Evolutionary conservation across 345 rosid genomes (phyloP), one percentile per base, ranked within the genome.

Genomic region (Eucalyptus camaldulensis): DNA sequence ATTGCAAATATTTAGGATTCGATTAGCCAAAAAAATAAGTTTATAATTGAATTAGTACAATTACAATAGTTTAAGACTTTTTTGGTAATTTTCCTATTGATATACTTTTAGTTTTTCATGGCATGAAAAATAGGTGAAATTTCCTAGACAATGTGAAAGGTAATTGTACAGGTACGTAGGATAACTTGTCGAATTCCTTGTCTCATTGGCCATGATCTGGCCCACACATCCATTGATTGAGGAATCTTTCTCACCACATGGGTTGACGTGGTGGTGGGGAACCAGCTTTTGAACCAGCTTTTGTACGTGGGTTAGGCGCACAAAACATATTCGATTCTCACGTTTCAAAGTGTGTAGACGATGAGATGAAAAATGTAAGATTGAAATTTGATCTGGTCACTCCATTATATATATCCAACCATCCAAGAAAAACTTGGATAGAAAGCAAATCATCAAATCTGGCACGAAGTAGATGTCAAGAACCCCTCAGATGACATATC

Each of bases 1-100:
- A 19, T 53, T 53, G 2, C 2, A 53, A 8, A 53, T 19, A 19
- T 53, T 53, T 53, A 19, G 25, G 25, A 53, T 21, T 53, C 5
- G 2, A 53, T 53, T 19, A 21, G 25, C 0, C 0, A 53, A 53
- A 7, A 21, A 53, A 53, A 53, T 8, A 19, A 53, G 4, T 53
- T 53, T 53, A 53, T 53, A 2, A 53, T 0, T 53, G 5, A 53
- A 53, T 53, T 8, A 2, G 0, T 0, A 53, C 10, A 53, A 21
- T 53, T 53, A 53, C 2, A 19, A 53, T 19, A 8, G 0, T 53
- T 53, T 8, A 53, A 1, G 2, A 53, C 24, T 19, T 53, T 53
- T 53, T 53, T 53, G 10, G 4, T 8, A 53, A 51, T 51, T 51
- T 51, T 51, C 1, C 22, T 4, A 1, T 19, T 7, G 56, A 67